Base-by-base conservation (phyloP, 2,329 filamentous ascomycete species). In the Botrytis porri region DNA sequence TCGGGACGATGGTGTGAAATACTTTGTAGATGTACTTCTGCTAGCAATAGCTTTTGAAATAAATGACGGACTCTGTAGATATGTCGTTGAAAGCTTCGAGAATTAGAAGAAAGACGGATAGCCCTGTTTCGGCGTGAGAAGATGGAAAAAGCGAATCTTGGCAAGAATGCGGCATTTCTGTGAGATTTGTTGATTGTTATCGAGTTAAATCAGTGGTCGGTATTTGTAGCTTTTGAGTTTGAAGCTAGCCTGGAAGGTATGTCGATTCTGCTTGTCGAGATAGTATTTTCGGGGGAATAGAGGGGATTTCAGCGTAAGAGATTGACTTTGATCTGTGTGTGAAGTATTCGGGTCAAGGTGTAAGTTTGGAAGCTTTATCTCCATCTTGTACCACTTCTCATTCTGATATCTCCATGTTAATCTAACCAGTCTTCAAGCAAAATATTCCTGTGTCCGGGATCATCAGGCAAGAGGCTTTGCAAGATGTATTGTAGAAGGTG, bases 401-500 rank as follows among this genome's bases (percentile, higher is more conserved):
- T 73, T 0, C 70, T 75, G 43, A 75, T 72, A 12, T 14, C 3
- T 10, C 22, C 22, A 0, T 16, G n/a, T n/a, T n/a, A n/a, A 14
- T n/a, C 4, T 54, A 54, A 0, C 25, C 12, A 54, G 12, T 1
- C 12, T n/a, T n/a, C 16, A 1, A n/a, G 16, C 0, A 4, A n/a
- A 3, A 20, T 8, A 54, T 75, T 3, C 67, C 43, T 1, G 45
- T 41, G 25, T 72, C 41, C 8, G 66, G 3, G n/a, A 82, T 80
- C 16, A 82, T 82, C 8, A 80, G 80, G 18, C 84, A 82, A 3
- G 84, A 80, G 39, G 82, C 82, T 18, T 88, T 92, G 65, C 94
- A 82, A 0, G 89, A 94, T 9, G 89, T 89, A 80, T 94, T 90
- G 0, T 32, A 2, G 14, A 29, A 18, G 1, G 83, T 90, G 93